A percentile compares a stretch with the other conserved stretches of the same genome.
Conservation (phyloP, 768 basidiomycete species). For the Amanita pseudoporphyria region DNA sequence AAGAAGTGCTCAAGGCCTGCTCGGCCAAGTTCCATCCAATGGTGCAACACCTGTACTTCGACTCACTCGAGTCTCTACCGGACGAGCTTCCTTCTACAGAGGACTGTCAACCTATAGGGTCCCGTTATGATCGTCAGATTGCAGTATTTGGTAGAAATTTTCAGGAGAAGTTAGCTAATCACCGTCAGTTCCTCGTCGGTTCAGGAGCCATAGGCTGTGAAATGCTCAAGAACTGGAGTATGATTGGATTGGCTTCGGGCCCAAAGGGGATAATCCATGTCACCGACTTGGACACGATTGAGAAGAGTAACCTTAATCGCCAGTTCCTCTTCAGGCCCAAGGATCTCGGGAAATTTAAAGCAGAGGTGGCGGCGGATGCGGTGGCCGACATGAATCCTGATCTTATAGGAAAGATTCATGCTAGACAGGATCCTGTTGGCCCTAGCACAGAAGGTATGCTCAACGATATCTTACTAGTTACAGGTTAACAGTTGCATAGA, state of each 20-base stretch:
- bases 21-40: constrained; percentile 98
- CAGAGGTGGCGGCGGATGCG: constrained; percentile 86
- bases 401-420: constrained; percentile 73
- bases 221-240: constrained; percentile 99
- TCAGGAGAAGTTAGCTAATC: constrained; percentile 84
- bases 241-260: constrained; percentile 91
- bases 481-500: constrained; percentile 52
- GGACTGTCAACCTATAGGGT: constrained; percentile 73
- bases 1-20: constrained; percentile 94
- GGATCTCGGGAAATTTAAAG: constrained; percentile 95
- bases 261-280: constrained; percentile 77
- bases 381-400: constrained; percentile 96
- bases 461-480: not conserved
- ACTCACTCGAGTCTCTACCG: constrained; percentile 93
- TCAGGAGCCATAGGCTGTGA: constrained; percentile 99
- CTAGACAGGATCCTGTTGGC: constrained; percentile 91
- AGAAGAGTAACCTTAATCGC: constrained; percentile 97
- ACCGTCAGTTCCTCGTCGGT: constrained; percentile 94
- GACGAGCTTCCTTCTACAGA: constrained; percentile 61
- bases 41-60: constrained; percentile 93
- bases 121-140: constrained; percentile 90
- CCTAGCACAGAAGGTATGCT: constrained; percentile 82
- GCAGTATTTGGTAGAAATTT: constrained; percentile 92
- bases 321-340: constrained; percentile 97
- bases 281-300: constrained; percentile 97